phyloP scores from a whole-genome alignment of 768 basidiomycete species.

The Pluteus cervinus region DNA sequence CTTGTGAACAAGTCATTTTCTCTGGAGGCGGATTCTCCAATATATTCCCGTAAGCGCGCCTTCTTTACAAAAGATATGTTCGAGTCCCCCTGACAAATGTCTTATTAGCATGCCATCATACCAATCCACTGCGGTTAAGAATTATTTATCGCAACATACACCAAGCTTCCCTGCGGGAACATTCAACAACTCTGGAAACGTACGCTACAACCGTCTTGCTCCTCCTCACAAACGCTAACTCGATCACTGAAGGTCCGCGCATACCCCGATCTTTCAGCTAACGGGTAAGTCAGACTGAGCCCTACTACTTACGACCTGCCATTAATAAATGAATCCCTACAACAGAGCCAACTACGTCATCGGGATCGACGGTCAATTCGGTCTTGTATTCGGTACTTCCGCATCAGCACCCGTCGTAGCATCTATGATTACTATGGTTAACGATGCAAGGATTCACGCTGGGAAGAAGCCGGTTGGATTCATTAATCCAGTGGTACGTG shows the following conservation, averaged over 20 bases:
- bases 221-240: background rate
- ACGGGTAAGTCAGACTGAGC: constrained; percentile 24
- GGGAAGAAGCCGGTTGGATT: constrained; percentile 43
- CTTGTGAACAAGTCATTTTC: constrained; percentile 39
- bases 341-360: constrained; percentile 36
- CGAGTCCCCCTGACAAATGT: background rate
- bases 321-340: background rate
- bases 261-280: constrained; percentile 47
- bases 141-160: constrained; percentile 32
- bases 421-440: constrained; percentile 43
- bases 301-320: background rate
- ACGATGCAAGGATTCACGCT: constrained; percentile 40
- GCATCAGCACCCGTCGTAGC: constrained; percentile 44
- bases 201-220: constrained; percentile 5
- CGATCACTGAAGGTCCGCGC: constrained; percentile 31
- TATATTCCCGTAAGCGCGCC: constrained; percentile 27
- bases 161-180: constrained; percentile 32
- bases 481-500: constrained; percentile 38
- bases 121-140: constrained; percentile 32
- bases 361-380: constrained; percentile 34
- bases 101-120: constrained; percentile 33
- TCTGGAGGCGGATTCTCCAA: constrained; percentile 50
- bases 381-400: constrained; percentile 42
- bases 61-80: background rate
- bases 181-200: constrained; percentile 43